Percentiles rank a stretch among this genome's conserved stretches.
phyloP scores from a whole-genome alignment of 2,329 filamentous ascomycete genomes.

The Shiraia sp. region DNA sequence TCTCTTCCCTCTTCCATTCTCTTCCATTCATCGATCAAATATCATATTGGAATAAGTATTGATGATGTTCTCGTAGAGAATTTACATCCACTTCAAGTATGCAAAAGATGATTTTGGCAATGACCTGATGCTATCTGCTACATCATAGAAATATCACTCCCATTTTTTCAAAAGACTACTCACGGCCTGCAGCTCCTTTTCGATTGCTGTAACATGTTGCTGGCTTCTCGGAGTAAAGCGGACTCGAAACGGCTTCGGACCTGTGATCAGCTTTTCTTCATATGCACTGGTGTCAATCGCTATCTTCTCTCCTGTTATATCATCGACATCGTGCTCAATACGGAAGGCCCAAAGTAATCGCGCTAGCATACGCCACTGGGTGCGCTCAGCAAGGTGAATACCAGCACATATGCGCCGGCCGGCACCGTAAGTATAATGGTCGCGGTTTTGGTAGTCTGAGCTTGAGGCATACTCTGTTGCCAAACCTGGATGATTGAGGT shows the following conservation, averaged over 20 bases:
- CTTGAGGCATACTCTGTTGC: slow-evolving; percentile 44
- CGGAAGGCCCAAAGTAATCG: slow-evolving; percentile 57
- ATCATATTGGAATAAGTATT: no score
- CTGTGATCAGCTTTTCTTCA: slow-evolving; percentile 40
- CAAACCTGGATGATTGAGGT: slow-evolving; percentile 31
- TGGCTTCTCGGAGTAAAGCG: slow-evolving; percentile 35
- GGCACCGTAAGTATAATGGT: slow-evolving; percentile 55
- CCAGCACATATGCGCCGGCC: slow-evolving; percentile 56
- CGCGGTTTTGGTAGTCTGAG: slow-evolving; percentile 40
- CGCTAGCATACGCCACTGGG: slow-evolving; percentile 46
- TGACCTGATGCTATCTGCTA: no score
- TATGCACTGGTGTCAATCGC: slow-evolving; percentile 27
- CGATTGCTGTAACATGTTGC: slow-evolving; percentile 17
- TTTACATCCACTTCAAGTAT: no score
- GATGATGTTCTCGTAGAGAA: no score
- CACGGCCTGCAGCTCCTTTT: slow-evolving; percentile 1
- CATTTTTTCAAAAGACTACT: slow-evolving; percentile 1
- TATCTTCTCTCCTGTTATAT: slow-evolving; percentile 27
- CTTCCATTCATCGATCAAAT: no score
- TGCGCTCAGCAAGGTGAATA: slow-evolving; percentile 58
- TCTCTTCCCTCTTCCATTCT: no score
- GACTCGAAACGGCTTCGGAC: slow-evolving; percentile 39
- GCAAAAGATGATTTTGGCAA: no score
- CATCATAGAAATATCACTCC: not conserved
- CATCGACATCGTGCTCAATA: slow-evolving; percentile 20